Percentiles rank a stretch among this genome's conserved stretches.
Evolutionary conservation across 2,329 filamentous ascomycete species (phyloP).

Genomic region (Monosporascus sp.): DNA sequence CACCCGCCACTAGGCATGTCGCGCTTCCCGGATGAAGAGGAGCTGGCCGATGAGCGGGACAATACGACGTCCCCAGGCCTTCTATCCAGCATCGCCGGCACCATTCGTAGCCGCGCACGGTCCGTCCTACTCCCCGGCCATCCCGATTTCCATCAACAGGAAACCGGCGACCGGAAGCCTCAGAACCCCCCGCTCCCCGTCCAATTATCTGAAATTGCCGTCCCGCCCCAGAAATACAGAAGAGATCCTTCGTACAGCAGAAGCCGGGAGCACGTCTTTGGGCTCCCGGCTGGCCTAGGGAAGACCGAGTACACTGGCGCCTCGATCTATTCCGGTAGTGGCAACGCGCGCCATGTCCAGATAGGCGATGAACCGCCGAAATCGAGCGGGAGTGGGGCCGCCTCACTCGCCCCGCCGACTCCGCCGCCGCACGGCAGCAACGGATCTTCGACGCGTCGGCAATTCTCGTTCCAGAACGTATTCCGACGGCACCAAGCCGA

Average conservation of each 20-base stretch:
- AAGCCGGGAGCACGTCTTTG: conserved; percentile 43
- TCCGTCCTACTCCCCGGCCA: conserved; percentile 35
- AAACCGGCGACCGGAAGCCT: conserved; percentile 30
- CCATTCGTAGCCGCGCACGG: conserved; percentile 42
- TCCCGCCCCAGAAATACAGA: conserved; percentile 41
- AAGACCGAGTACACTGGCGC: conserved; percentile 47
- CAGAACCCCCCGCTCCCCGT: conserved; percentile 57
- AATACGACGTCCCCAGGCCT: conserved; percentile 41
- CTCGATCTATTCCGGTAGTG: conserved; percentile 37
- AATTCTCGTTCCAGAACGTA: conserved; percentile 90
- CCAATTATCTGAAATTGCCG: conserved; percentile 55
- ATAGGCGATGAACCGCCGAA: conserved; percentile 36
- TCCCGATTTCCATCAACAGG: conserved; percentile 34
- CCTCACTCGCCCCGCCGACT: conserved; percentile 48
- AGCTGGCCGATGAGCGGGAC: conserved; percentile 48
- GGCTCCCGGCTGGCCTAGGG: conserved; percentile 37
- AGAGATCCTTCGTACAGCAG: conserved; percentile 34
- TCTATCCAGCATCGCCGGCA: conserved; percentile 53
- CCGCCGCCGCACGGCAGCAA: conserved; percentile 50
- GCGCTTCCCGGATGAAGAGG: conserved; percentile 66
- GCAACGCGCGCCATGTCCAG: conserved; percentile 40
- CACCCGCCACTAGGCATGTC: conserved; percentile 88
- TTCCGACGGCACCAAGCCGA: conserved; percentile 55
- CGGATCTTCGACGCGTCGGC: conserved; percentile 54
- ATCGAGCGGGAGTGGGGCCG: conserved; percentile 32